Base-by-base conservation (phyloP, 2,329 filamentous ascomycete species). In the Coleophoma crateriformis region DNA sequence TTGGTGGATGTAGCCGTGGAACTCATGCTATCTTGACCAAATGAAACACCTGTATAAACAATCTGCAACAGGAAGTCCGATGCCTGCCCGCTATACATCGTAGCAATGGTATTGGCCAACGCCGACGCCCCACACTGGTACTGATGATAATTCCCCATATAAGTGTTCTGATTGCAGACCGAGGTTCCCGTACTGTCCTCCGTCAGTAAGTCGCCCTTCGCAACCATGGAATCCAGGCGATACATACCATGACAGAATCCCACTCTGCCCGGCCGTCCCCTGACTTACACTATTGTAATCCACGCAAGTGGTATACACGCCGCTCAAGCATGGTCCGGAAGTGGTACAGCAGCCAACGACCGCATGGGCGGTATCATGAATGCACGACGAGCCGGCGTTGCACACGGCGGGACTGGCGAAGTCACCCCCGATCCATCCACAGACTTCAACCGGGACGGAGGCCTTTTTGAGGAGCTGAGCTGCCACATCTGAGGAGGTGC, bases 301-400 rank as follows among this genome's bases (percentile, higher is more conserved):
- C n/a, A 47, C n/a, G 17, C 46, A 47, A n/a, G 35, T 41, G 5
- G 46, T 47, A 32, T 47, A 47, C 19, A 47, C 33, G n/a, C 46
- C 46, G 4, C 32, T 22, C 2, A 37, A 33, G 34, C 46, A 47
- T 12, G 37, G 4, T 11, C 46, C 46, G 33, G 15, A 17, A 17
- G 38, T 47, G 6, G 35, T 14, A 41, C 46, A 47, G 15, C 46
- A 47, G 5, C 46, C 46, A 13, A 47, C 39, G 8, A 19, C 15
- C 10, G 20, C 46, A 38, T 41, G 46, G 14, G 34, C 22, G 8
- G 46, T 47, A 32, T 47, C 46, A 40, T 41, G 46, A 20, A 47
- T n/a, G 41, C 46, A 47, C 8, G 46, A 41, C 8, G 46, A 47
- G 6, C 46, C 46, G 12, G 37, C 32, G 12, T 19, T 35, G n/a